Evolutionary conservation across 192 early-diverging fungal genomes (phyloP).

Genomic region (Coemansia sp.): DNA sequence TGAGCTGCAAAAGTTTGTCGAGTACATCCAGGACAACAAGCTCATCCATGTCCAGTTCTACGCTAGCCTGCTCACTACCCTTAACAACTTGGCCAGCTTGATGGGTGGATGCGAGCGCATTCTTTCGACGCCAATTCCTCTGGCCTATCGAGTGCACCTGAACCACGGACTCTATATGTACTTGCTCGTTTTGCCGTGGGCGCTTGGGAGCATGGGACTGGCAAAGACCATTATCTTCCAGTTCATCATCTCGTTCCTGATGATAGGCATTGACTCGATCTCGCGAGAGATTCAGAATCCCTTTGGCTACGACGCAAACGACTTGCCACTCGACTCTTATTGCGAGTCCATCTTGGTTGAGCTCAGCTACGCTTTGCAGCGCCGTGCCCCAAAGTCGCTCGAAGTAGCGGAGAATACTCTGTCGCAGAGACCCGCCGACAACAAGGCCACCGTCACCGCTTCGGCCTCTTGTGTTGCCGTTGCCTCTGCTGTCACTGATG

Average conservation of each 20-base stretch:
- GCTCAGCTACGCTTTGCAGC: slow-evolving; percentile 35
- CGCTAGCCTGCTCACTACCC: slow-evolving; percentile 49
- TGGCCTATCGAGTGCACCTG: slow-evolving; percentile 88
- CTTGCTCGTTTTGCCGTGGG: slow-evolving; percentile 80
- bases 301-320: slow-evolving; percentile 82
- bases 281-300: slow-evolving; percentile 94
- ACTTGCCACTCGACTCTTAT: slow-evolving; percentile 64
- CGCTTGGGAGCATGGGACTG: slow-evolving; percentile 60
- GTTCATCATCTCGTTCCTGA: slow-evolving; percentile 69
- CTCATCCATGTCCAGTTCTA: slow-evolving; percentile 43
- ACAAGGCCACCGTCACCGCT: not conserved
- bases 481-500: not conserved
- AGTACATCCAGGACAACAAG: slow-evolving; percentile 55
- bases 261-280: slow-evolving; percentile 86
- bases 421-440: not conserved
- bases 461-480: slow-evolving; percentile 3
- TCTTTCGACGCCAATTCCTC: slow-evolving; percentile 81
- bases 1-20: slow-evolving; percentile 62
- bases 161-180: slow-evolving; percentile 80
- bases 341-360: slow-evolving; percentile 53
- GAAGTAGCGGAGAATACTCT: slow-evolving; percentile 23
- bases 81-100: slow-evolving; percentile 61
- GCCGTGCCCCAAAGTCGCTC: slow-evolving; percentile 33
- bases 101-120: slow-evolving; percentile 83
- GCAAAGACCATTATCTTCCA: slow-evolving; percentile 71